Evolutionary conservation across 2,329 filamentous ascomycete species (phyloP), one percentile per base, ranked within the genome.

Genomic region (Colletotrichum godetiae): DNA sequence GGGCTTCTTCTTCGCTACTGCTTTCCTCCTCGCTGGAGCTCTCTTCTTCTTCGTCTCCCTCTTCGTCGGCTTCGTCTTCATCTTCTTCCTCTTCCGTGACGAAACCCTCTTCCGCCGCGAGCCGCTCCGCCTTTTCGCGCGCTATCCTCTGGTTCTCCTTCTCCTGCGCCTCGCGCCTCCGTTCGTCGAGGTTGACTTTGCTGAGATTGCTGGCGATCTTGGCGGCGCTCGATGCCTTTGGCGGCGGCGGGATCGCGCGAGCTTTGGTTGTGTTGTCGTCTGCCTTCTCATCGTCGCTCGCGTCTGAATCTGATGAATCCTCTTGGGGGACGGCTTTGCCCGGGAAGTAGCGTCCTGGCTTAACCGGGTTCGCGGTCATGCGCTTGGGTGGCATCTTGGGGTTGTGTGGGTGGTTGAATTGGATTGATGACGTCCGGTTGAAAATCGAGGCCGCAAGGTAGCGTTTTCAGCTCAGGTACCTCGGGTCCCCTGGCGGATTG

Each of bases 341-440:
- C 19, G 96, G 93, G 72, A 95, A 92, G 79, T 98, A 93, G 70
- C 97, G 93, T 77, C 92, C 90, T 29, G 95, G 94, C 81, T 92
- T 92, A 72, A 92, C 85, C 4, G 94, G 95, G 80, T 98, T 98
- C 75, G 95, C 95, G 75, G 96, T 98, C 94, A 98, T 98, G 79
- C 94, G 93, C 82, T 94, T 95, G 13, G 92, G 91, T 74, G 93
- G 92, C 88, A 90, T 90, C 42, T 58, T 78, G 75, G n/a, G 19
- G 8, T 49, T 22, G 15, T 49, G 72, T 37, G 42, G 33, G n/a
- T 62, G 24, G 59, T 53, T 49, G 49, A 62, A 42, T 8, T 56
- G 52, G 19, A n/a, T 72, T 55, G 63, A 35, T 49, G 3, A 70
- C 5, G 46, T 70, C 42, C 42, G 42, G 42, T 8, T 60, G 33